Evolutionary conservation across 2,329 filamentous ascomycete genomes (phyloP).

Genomic region (Colletotrichum destructivum): DNA sequence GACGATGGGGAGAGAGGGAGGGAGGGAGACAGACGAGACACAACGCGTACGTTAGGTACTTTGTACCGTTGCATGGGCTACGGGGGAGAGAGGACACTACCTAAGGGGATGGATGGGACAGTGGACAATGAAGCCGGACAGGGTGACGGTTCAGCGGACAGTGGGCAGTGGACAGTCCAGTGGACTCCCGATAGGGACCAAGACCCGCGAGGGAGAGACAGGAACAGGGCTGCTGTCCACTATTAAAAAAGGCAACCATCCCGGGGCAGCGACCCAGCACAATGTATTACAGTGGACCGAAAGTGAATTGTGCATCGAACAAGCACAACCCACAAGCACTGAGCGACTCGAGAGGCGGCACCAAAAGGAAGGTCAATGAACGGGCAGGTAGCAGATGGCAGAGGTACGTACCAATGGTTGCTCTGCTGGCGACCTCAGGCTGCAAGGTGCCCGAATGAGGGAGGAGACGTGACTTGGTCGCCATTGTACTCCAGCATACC

Average conservation of each 20-base stretch:
- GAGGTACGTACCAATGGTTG: background rate
- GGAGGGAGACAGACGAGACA: background rate
- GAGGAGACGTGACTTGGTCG: conserved; percentile 2
- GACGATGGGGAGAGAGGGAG: conserved; percentile 22
- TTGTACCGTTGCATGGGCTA: background rate
- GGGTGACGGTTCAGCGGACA: background rate
- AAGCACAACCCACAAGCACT: background rate
- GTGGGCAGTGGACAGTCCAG: background rate
- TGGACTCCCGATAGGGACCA: conserved; percentile 1
- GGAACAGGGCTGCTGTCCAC: conserved; percentile 26
- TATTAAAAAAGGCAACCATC: conserved; percentile 4
- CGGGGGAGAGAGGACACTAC: conserved; percentile 10
- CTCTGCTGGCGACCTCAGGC: conserved; percentile 5
- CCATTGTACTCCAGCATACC: conserved; percentile 14
- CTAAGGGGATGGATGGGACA: conserved; percentile 5
- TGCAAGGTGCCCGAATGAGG: conserved; percentile 14
- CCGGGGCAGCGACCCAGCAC: background rate
- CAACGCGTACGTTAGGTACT: background rate
- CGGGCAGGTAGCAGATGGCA: background rate
- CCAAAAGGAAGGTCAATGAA: too few species aligned
- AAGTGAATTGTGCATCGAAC: background rate
- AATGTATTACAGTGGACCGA: too few species aligned
- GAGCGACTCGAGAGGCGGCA: conserved; percentile 7
- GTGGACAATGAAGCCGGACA: conserved; percentile 2
- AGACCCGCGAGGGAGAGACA: conserved; percentile 20